These are phyloP conservation scores for Tothia fuscella DNA, from an alignment of 2,329 filamentous ascomycete species.

Conservation along the genomic window DNA sequence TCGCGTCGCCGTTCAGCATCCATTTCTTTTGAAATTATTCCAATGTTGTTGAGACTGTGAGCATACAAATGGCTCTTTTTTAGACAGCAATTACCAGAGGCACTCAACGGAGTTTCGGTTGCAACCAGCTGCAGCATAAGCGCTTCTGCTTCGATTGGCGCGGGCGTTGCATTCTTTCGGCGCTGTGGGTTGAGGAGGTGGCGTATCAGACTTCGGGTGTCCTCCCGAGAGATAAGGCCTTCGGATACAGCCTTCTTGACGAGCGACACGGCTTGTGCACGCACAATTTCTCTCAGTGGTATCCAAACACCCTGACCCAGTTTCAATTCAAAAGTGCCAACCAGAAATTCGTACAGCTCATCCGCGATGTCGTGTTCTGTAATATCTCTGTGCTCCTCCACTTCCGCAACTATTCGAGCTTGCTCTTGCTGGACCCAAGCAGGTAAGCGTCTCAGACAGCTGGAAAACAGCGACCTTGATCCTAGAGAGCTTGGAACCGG, in stretches of 20 bases:
- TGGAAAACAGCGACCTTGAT: neutral
- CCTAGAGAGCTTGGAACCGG: neutral
- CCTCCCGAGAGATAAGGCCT: neutral
- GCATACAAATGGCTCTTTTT: too few species aligned
- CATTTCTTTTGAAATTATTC: too few species aligned
- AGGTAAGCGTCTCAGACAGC: too few species aligned
- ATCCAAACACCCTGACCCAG: constrained; percentile 3
- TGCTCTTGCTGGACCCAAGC: too few species aligned
- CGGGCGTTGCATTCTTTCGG: neutral
- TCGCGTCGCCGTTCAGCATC: neutral
- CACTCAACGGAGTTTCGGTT: neutral
- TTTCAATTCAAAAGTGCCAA: neutral
- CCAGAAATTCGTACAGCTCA: too few species aligned
- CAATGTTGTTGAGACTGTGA: too few species aligned
- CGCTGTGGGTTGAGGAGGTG: neutral
- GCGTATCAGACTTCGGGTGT: neutral
- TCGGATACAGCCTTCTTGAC: constrained; percentile 4
- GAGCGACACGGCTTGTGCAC: constrained; percentile 2
- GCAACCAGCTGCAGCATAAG: neutral
- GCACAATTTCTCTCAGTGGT: neutral
- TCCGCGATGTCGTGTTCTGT: neutral
- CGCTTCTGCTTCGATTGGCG: neutral
- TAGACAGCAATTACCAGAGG: neutral
- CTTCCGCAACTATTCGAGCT: neutral
- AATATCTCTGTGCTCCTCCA: neutral